Evolutionary conservation across 495 filamentous ascomycete species (phyloP), one percentile per base, ranked within the genome.

Genomic region (Parathielavia hyrcaniae): DNA sequence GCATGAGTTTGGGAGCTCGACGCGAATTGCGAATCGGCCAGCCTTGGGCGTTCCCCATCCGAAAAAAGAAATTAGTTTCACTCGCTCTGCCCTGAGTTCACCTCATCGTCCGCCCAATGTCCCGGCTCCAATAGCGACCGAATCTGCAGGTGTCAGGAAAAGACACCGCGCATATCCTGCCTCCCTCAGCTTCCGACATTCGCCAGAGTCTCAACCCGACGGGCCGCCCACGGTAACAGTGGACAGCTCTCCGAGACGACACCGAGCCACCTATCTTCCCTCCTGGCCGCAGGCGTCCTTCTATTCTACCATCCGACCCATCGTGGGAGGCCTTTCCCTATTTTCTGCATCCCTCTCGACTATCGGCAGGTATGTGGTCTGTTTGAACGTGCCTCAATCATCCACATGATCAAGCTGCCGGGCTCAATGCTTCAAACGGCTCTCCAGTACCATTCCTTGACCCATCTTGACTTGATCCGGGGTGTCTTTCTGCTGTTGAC

Each of bases 241-340:
- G 77, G 74, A 66, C 72, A 71, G 70, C 71, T 72, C 65, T 62
- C 52, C 54, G 62, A 69, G 69, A 71, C 64, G 67, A 67, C 69
- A 68, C 66, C 73, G 66, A 63, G 59, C 60, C 62, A 55, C 17
- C 62, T 40, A 46, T 53, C 55, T 40, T 51, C 50, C 51, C 57
- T 56, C 59, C 64, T 73, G 78, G 79, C 74, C 78, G 78, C 78
- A 72, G 77, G 78, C 78, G 77, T 74, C 78, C 77, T 78, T 77
- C 70, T 61, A 71, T 75, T 78, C 73, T 70, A 66, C 67, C 55
- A 58, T 65, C 64, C 64, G 61, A 71, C 69, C 70, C 1, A 70
- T 71, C 70, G 66, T 73, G 75, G 35, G 61, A 64, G 43, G 49
- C 26, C n/a, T n/a, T 48, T 49, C 43, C 40, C 16, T 47, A 49